phyloP scores from a whole-genome alignment of 2,329 filamentous ascomycete genomes.

The Ceratocystis eucalypticola region DNA sequence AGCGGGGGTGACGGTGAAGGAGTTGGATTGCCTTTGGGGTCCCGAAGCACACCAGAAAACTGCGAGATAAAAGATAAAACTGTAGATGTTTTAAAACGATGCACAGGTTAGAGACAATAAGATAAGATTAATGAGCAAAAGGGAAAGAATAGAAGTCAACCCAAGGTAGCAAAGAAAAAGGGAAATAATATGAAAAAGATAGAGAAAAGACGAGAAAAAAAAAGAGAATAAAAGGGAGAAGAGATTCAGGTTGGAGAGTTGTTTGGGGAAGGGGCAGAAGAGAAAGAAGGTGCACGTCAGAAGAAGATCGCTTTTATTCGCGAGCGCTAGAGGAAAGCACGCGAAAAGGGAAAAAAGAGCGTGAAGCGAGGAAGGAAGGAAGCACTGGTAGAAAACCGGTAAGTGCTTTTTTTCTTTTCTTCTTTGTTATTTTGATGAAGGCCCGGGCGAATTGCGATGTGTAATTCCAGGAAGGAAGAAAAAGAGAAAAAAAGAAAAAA shows the following conservation, averaged over 20 bases:
- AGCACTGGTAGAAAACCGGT: neutral
- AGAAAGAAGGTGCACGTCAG: neutral
- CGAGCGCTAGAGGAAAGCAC: neutral
- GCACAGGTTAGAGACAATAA: neutral
- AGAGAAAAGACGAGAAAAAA: neutral
- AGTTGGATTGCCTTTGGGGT: constrained; percentile 31
- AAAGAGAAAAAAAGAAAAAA: neutral
- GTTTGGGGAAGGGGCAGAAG: neutral
- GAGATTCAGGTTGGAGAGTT: neutral
- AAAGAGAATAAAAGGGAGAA: neutral
- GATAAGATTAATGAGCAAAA: neutral
- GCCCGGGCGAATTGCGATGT: neutral
- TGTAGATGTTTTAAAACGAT: constrained; percentile 27
- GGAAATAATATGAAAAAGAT: neutral
- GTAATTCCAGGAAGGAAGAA: neutral
- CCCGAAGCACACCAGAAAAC: constrained; percentile 42
- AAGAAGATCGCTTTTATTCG: neutral
- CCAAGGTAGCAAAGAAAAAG: neutral
- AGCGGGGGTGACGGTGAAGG: constrained; percentile 33
- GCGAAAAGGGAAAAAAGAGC: neutral
- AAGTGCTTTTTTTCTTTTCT: neutral
- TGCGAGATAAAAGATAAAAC: constrained; percentile 83
- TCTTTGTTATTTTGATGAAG: neutral
- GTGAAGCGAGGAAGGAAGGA: neutral
- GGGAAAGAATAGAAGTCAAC: neutral